Base-by-base conservation (phyloP, 352 stramenopile species). In the Pseudoperonospora humuli region DNA sequence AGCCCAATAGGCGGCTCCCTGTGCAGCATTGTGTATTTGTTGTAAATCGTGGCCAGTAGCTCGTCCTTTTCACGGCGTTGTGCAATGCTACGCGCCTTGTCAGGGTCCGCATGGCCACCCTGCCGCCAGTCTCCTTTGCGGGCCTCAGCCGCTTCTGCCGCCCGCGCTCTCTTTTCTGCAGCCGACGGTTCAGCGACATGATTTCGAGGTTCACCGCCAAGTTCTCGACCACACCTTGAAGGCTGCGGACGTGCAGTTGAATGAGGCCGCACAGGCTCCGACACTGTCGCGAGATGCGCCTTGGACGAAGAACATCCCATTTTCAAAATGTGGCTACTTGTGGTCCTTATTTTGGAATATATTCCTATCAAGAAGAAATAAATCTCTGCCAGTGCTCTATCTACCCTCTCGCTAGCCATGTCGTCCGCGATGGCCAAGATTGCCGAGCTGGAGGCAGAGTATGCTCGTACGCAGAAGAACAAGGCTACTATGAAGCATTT, bases 401-500 rank as follows among this genome's bases (percentile, higher is more conserved):
- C n/a, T n/a, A n/a, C n/a, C n/a, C n/a, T n/a, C n/a, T n/a, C n/a
- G n/a, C n/a, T 9, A 44, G 33, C 37, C 42, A 80, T 84, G 70
- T 82, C 72, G 57, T 72, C 81, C 39, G 54, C 77, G 1, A 75
- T 87, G 61, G 45, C 51, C 45, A 82, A 79, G 54, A 93, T 93
- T 73, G 64, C 78, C 41, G 78, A 91, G 61, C 62, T 93, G 38
- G 78, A 93, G 59, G 38, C 61, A 33, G 81, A 99, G 77, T 98
- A 99, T 77, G 79, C 88, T 38, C 76, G 95, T 50, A 99, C 95
- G 61, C 96, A 99, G 81, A 99, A 99, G 78, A 99, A 99, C 71
- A 99, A 99, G 75, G 96, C 96, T 32, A 99, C 96, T 1, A 98
- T 98, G 73, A 98, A 97, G 75, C 96, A 99, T 46, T 67, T 99